phyloP scores from a whole-genome alignment of 2,329 filamentous ascomycete genomes.

The Scytalidium sp. region DNA sequence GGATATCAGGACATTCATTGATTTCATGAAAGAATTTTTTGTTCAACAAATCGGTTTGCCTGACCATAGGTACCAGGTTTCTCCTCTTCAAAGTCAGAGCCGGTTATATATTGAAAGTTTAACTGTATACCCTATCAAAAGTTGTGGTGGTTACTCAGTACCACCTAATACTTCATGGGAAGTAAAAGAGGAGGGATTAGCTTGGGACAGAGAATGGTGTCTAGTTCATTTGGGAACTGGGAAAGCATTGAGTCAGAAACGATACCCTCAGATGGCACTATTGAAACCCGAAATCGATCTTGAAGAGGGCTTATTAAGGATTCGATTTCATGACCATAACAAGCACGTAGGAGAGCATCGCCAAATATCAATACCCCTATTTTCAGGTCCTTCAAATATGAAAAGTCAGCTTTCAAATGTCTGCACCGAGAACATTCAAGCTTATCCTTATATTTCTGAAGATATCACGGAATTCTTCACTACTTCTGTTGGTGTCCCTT shows the following conservation, averaged over 20 bases:
- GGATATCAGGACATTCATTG: slow-evolving; percentile 68
- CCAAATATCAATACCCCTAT: slow-evolving; percentile 56
- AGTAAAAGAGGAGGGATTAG: slow-evolving; percentile 73
- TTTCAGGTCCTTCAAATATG: slow-evolving; percentile 50
- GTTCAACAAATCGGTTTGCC: not conserved
- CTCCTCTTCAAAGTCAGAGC: not conserved
- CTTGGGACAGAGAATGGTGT: slow-evolving; percentile 95
- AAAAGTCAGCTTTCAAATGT: not conserved
- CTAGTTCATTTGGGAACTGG: slow-evolving; percentile 80
- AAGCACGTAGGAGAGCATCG: slow-evolving; percentile 18
- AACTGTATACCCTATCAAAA: slow-evolving; percentile 84
- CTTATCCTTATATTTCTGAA: not conserved
- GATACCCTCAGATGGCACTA: slow-evolving; percentile 79
- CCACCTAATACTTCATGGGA: slow-evolving; percentile 65
- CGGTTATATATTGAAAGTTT: slow-evolving; percentile 53
- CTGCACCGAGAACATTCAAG: not conserved
- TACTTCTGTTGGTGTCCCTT: slow-evolving; percentile 70
- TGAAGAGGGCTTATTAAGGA: slow-evolving; percentile 56
- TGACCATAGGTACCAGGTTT: not conserved
- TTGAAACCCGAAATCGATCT: slow-evolving; percentile 73
- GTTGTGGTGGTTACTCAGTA: slow-evolving; percentile 74
- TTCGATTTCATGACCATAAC: slow-evolving; percentile 45
- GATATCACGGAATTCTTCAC: slow-evolving; percentile 76
- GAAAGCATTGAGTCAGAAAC: slow-evolving; percentile 79
- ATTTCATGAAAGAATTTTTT: slow-evolving; percentile 68